Percentiles rank a stretch among this genome's conserved stretches.
Conservation (phyloP, 192 early-diverging fungal genomes). For the Geranomyces michiganensis region DNA sequence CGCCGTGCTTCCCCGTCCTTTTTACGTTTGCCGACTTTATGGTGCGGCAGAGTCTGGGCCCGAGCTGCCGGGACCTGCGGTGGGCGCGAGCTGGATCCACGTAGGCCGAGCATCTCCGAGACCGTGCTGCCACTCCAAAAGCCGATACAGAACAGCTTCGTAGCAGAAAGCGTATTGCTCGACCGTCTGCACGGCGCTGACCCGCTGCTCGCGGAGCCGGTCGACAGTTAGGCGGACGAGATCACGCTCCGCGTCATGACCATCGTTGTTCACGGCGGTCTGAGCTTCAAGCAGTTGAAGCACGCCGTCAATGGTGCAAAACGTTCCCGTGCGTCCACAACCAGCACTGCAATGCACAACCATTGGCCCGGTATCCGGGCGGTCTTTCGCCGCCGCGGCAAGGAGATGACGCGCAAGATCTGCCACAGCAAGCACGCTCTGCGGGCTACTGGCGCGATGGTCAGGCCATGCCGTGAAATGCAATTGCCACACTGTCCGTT, state of each 20-base stretch:
- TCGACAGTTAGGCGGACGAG: slow-evolving; percentile 42
- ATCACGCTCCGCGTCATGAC: neutral
- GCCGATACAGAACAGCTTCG: slow-evolving; percentile 52
- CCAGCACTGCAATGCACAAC: slow-evolving; percentile 64
- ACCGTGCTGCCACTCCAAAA: slow-evolving; percentile 46
- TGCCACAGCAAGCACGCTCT: slow-evolving; percentile 42
- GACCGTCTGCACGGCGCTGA: slow-evolving; percentile 58
- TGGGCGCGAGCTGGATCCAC: slow-evolving; percentile 15
- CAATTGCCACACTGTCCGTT: slow-evolving; percentile 63
- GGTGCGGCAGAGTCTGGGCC: no score
- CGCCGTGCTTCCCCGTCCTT: no score
- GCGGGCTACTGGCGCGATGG: slow-evolving; percentile 59
- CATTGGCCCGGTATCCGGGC: slow-evolving; percentile 44
- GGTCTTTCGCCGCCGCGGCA: slow-evolving; percentile 15
- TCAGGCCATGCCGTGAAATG: slow-evolving; percentile 86
- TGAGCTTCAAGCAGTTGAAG: slow-evolving; percentile 34
- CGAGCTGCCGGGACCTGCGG: slow-evolving; percentile 1
- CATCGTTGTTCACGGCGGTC: neutral
- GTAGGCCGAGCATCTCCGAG: neutral
- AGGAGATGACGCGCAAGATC: slow-evolving; percentile 50
- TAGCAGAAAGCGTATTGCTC: slow-evolving; percentile 64
- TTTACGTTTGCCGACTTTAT: no score
- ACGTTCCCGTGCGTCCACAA: slow-evolving; percentile 61
- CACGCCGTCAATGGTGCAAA: slow-evolving; percentile 50
- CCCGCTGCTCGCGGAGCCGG: slow-evolving; percentile 47